Conservation (phyloP, 169 alveolate species). For the Plasmodium gaboni region DNA sequence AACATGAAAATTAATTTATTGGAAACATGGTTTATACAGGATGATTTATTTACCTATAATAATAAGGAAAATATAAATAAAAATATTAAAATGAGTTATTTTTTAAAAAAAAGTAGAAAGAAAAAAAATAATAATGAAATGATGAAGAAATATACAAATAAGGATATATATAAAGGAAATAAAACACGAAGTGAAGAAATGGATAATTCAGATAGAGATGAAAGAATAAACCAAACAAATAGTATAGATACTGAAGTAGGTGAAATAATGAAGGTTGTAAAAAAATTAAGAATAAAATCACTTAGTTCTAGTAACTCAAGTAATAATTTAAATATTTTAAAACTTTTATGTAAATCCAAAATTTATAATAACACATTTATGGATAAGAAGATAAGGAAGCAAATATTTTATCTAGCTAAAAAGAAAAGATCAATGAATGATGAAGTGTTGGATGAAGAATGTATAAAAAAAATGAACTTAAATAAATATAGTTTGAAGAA, state of each 20-base stretch:
- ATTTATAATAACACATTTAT: conserved; percentile 50
- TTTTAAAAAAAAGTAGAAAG: conserved; percentile 14
- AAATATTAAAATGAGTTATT: conserved; percentile 22
- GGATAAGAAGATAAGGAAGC: conserved; percentile 49
- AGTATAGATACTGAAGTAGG: background rate
- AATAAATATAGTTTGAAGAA: background rate
- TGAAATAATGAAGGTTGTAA: conserved; percentile 7
- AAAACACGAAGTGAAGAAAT: background rate
- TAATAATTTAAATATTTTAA: conserved; percentile 33
- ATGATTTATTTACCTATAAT: conserved; percentile 16
- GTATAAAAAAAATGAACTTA: background rate
- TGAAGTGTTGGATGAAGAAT: conserved; percentile 32
- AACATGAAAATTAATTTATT: conserved; percentile 22
- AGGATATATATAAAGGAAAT: background rate
- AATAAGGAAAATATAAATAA: background rate
- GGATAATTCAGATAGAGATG: background rate
- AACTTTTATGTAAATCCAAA: conserved; percentile 20
- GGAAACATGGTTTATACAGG: conserved; percentile 63
- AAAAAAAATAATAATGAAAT: background rate
- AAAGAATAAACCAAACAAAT: conserved; percentile 1
- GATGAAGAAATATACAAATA: conserved; percentile 1
- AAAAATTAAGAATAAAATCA: conserved; percentile 30
- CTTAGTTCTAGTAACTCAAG: conserved; percentile 48
- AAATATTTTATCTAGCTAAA: conserved; percentile 44
- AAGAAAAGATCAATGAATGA: conserved; percentile 12